Conservation (phyloP, 2,329 filamentous ascomycete species). For the Fusarium solani-melongenae region DNA sequence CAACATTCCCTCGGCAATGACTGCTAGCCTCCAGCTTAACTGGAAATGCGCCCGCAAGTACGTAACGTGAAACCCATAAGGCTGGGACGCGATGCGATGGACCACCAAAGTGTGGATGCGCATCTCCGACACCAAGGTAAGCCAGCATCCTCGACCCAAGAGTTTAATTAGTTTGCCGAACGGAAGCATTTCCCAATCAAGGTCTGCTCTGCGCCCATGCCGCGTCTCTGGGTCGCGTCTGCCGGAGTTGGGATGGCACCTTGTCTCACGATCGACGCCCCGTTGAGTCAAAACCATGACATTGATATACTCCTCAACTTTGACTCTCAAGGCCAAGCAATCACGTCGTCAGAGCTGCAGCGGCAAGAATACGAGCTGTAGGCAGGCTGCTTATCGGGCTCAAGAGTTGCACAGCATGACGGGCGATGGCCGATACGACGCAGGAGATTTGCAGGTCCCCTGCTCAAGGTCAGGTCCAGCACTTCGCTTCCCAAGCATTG, state of each 20-base stretch:
- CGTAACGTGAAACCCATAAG: conserved; percentile 18
- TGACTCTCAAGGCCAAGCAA: neutral
- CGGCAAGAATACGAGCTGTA: conserved; percentile 23
- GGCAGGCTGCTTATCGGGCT: conserved; percentile 17
- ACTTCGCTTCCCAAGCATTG: neutral
- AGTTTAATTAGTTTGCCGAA: conserved; percentile 16
- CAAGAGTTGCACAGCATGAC: conserved; percentile 28
- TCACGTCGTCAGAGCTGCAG: neutral
- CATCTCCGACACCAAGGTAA: conserved; percentile 19
- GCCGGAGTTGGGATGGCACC: conserved; percentile 30
- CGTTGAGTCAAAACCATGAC: neutral
- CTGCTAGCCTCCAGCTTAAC: neutral
- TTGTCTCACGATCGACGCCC: conserved; percentile 15
- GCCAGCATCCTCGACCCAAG: neutral
- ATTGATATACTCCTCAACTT: neutral
- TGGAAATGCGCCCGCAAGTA: neutral
- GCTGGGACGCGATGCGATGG: conserved; percentile 17
- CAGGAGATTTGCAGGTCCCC: conserved; percentile 1
- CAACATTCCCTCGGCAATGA: neutral
- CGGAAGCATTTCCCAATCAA: conserved; percentile 29
- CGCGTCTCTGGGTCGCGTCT: conserved; percentile 9
- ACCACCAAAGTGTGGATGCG: conserved; percentile 23
- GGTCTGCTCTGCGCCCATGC: conserved; percentile 9
- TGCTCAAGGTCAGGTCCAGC: conserved; percentile 9
- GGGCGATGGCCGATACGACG: conserved; percentile 34